These are phyloP conservation scores for Globisporangium polare DNA, from an alignment of 352 stramenopile genomes.

Conservation along the genomic window DNA sequence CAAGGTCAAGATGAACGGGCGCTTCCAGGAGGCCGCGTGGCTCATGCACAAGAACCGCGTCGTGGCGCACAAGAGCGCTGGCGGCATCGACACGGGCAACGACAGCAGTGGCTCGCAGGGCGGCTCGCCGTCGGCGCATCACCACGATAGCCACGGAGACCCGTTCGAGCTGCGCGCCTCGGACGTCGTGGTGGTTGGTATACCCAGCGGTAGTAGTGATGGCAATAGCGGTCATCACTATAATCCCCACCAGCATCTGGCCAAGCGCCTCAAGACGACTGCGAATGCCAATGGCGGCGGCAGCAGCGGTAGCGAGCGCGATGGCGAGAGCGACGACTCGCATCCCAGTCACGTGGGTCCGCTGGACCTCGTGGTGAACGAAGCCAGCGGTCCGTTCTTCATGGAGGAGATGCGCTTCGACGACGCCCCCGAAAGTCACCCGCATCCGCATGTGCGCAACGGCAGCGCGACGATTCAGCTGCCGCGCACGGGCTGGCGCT, in stretches of 20 bases:
- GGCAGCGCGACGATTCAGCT: conserved; percentile 27
- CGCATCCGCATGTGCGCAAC: neutral
- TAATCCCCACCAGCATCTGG: conserved; percentile 4
- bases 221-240: neutral
- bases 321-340: conserved; percentile 18
- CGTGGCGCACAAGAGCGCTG: conserved; percentile 28
- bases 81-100: conserved; percentile 3
- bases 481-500: conserved; percentile 52
- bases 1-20: conserved; percentile 73
- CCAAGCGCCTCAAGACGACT: conserved; percentile 22
- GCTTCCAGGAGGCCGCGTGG: conserved; percentile 60
- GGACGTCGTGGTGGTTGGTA: conserved; percentile 1
- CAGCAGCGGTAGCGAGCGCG: conserved; percentile 17
- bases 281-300: neutral
- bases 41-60: conserved; percentile 66
- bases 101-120: conserved; percentile 18
- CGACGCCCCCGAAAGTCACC: conserved; percentile 7
- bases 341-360: conserved; percentile 5
- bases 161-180: conserved; percentile 12
- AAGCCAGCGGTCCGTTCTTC: conserved; percentile 19
- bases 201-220: neutral
- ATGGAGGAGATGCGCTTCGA: conserved; percentile 24
- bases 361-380: conserved; percentile 12
- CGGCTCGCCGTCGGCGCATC: neutral
- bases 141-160: conserved; percentile 2